Evolutionary conservation across 805 yeast genomes (phyloP), one percentile per base, ranked within the genome.

Genomic region (Candida tallmaniae): DNA sequence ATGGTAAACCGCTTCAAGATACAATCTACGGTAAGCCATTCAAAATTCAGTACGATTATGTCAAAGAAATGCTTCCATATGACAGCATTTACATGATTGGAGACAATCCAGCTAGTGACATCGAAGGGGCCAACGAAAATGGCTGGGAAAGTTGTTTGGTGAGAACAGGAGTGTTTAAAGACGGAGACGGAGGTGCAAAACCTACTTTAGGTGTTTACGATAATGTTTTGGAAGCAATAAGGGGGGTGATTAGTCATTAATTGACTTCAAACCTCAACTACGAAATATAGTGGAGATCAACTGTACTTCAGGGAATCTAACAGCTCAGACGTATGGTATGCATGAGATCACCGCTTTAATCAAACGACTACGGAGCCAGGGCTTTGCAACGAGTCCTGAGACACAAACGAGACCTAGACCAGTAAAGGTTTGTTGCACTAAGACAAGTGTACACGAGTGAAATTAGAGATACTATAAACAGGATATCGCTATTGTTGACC

Each of bases 101-200:
- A 19, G 98, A 93, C 60, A 93, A 93, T 56, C 97, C 97, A 4
- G 93, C 81, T 19, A 76, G 88, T 32, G 98, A 93, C 54, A 93
- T 93, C 35, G 70, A 72, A 36, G 98, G 98, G 0, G 98, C 96
- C 5, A 80, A 83, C 47, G 64, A 66, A 32, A 79, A 80, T 52
- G 95, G 96, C 3, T 93, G 97, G 97, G 77, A 82, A 31, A 79
- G 93, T 9, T 74, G 87, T 23, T 70, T 93, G 29, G 86, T 93
- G 17, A 69, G 80, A 42, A 84, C 97, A 0, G 98, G 98, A 1
- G 97, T 93, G 4, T 93, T 77, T 54, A 65, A 68, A 40, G 86
- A 80, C 42, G 66, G 65, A 18, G 84, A 79, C 42, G 31, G 16
- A 4, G 70, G 58, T 54, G 53, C 45, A 32, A 42, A 37, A 26